Percentiles rank a stretch among this genome's conserved stretches.
Conservation (phyloP, 768 basidiomycete species). For the Trametopsis cervina region DNA sequence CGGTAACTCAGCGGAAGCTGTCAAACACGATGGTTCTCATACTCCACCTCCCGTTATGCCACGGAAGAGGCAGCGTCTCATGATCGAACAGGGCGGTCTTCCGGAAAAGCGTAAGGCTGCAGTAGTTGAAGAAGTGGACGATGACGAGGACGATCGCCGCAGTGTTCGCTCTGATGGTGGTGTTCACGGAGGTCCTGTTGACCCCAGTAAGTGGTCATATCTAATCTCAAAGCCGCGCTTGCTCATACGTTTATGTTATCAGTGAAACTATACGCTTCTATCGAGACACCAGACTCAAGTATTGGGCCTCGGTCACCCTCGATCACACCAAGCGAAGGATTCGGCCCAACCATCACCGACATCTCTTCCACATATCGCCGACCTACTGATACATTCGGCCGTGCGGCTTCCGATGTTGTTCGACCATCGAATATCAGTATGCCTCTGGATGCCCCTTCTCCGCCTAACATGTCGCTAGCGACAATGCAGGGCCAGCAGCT, state of each 20-base stretch:
- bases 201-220: conserved; percentile 5
- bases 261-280: conserved; percentile 27
- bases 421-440: background rate
- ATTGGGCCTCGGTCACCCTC: conserved; percentile 34
- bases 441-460: too few species aligned
- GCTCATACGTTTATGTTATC: too few species aligned
- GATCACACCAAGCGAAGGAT: conserved; percentile 27
- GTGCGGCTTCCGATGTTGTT: background rate
- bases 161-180: conserved; percentile 12
- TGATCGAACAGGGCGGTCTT: conserved; percentile 53
- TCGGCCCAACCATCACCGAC: conserved; percentile 11
- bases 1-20: conserved; percentile 36
- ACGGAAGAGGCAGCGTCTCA: conserved; percentile 45
- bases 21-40: conserved; percentile 29
- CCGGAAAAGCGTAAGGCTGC: conserved; percentile 31
- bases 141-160: conserved; percentile 31
- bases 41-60: conserved; percentile 38
- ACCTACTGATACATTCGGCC: conserved; percentile 3
- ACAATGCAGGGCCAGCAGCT: background rate
- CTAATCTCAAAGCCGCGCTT: too few species aligned
- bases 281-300: conserved; percentile 40
- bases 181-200: background rate
- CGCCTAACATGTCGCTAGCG: background rate
- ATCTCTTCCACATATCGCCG: conserved; percentile 1
- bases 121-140: conserved; percentile 30